These are phyloP conservation scores for Pseudoperonospora humuli DNA, from an alignment of 352 stramenopile species.

Conservation along the genomic window DNA sequence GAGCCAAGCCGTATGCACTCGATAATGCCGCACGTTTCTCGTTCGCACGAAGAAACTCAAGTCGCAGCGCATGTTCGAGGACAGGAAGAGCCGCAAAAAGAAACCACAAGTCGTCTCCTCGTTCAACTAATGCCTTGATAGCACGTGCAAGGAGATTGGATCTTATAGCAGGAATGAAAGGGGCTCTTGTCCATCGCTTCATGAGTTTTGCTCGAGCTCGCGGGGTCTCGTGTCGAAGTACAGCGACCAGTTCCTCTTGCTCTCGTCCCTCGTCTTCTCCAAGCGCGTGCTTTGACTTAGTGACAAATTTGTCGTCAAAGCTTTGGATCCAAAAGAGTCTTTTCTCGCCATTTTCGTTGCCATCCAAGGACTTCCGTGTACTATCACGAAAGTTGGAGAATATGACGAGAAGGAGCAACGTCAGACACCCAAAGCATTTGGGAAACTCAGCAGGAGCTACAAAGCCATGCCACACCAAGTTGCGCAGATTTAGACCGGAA, in stretches of 20 bases:
- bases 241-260: slow-evolving; percentile 6
- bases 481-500: slow-evolving; percentile 53
- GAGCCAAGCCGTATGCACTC: slow-evolving; percentile 35
- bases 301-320: slow-evolving; percentile 27
- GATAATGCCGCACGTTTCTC: slow-evolving; percentile 18
- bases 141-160: slow-evolving; percentile 28
- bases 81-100: slow-evolving; percentile 53
- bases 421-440: slow-evolving; percentile 47
- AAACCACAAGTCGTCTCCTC: slow-evolving; percentile 44
- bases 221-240: slow-evolving; percentile 4
- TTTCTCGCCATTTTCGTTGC: background rate
- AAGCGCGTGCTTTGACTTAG: background rate
- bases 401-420: slow-evolving; percentile 35
- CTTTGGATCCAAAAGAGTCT: slow-evolving; percentile 14
- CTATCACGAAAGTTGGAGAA: slow-evolving; percentile 21
- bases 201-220: background rate
- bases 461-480: slow-evolving; percentile 71
- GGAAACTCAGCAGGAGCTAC: slow-evolving; percentile 42
- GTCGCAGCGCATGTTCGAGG: slow-evolving; percentile 53
- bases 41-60: slow-evolving; percentile 52
- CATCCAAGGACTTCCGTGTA: background rate
- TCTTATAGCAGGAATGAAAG: slow-evolving; percentile 38
- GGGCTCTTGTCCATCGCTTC: slow-evolving; percentile 6
- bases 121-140: slow-evolving; percentile 14
- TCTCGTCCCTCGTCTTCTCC: background rate